phyloP scores from a whole-genome alignment of 352 stramenopile species.

The Saprolegnia diclina region DNA sequence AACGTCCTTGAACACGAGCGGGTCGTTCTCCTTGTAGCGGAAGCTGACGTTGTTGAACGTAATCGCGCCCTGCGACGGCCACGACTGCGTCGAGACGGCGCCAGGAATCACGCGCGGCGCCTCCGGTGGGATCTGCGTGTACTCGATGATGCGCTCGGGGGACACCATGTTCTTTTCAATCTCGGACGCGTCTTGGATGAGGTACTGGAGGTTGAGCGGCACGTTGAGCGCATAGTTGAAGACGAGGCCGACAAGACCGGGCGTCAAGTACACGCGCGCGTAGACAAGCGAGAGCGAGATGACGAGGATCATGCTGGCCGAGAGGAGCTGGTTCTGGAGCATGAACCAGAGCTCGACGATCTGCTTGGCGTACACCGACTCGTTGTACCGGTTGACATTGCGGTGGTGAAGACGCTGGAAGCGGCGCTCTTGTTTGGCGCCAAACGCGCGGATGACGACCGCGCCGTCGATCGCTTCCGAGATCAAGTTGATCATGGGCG shows the following conservation, averaged over 20 bases:
- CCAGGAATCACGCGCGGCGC: constrained; percentile 19
- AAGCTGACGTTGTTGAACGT: constrained; percentile 19
- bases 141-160: constrained; percentile 43
- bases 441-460: constrained; percentile 47
- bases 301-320: constrained; percentile 7
- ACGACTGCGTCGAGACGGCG: neutral
- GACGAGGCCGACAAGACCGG: constrained; percentile 19
- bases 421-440: constrained; percentile 23
- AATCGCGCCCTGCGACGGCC: constrained; percentile 22
- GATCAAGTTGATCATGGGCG: constrained; percentile 46
- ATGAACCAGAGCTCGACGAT: constrained; percentile 16
- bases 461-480: constrained; percentile 50
- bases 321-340: constrained; percentile 23
- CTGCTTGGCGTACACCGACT: constrained; percentile 15
- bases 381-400: constrained; percentile 22
- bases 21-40: constrained; percentile 28
- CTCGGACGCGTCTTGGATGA: constrained; percentile 22
- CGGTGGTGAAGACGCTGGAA: constrained; percentile 18
- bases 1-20: constrained; percentile 35
- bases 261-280: constrained; percentile 15
- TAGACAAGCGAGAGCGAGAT: constrained; percentile 20
- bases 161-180: constrained; percentile 43
- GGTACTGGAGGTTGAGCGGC: neutral
- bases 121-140: constrained; percentile 32
- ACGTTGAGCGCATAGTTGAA: constrained; percentile 22